phyloP scores from a whole-genome alignment of 257 asterid genomes.

The Gentiana straminea region DNA sequence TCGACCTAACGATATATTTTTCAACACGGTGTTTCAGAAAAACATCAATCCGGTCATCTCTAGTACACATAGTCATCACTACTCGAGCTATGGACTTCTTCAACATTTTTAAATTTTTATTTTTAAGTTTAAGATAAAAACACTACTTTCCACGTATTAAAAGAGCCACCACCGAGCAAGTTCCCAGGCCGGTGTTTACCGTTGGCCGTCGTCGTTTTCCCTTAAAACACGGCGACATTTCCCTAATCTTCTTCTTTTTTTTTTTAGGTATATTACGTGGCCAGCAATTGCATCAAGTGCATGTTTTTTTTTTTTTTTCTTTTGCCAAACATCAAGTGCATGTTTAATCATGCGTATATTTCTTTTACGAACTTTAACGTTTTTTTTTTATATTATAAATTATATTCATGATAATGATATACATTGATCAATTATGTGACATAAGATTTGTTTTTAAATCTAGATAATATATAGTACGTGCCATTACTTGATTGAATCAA shows the following conservation, averaged over 20 bases:
- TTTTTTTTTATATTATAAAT: not conserved
- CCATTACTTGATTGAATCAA: too few species aligned
- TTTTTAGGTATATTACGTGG: not conserved
- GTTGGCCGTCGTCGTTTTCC: constrained; percentile 7
- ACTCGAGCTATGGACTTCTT: too few species aligned
- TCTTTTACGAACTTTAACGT: constrained; percentile 5
- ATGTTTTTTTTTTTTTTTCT: not conserved
- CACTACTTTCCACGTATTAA: too few species aligned
- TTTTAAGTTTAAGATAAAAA: too few species aligned
- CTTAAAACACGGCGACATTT: constrained; percentile 5
- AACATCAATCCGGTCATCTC: too few species aligned
- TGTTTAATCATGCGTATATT: constrained; percentile 3
- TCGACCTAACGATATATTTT: too few species aligned
- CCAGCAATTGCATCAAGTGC: not conserved
- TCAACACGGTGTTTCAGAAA: too few species aligned
- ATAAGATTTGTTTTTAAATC: too few species aligned
- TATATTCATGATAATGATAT: not conserved
- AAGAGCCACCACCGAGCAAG: not conserved
- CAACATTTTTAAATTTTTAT: too few species aligned
- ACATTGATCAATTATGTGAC: not conserved
- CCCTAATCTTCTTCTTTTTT: not conserved
- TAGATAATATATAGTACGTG: too few species aligned
- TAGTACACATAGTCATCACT: too few species aligned
- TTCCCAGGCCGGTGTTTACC: not conserved
- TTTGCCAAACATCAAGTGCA: constrained; percentile 5